Evolutionary conservation across 352 stramenopile genomes (phyloP).

Genomic region (Globisporangium spinosum): DNA sequence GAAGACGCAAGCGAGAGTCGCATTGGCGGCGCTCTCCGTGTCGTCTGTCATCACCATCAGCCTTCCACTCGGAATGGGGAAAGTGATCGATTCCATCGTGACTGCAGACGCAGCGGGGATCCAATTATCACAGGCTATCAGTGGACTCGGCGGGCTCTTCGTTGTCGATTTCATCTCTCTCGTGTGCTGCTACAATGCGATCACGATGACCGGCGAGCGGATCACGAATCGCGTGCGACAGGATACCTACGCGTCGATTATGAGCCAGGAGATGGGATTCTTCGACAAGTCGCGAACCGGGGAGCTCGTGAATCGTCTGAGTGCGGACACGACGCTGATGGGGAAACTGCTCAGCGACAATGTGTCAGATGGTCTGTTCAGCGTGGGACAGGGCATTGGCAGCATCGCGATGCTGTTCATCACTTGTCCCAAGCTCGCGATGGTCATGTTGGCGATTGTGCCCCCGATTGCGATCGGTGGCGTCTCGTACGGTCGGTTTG

Average conservation of each 20-base stretch:
- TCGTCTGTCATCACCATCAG: constrained; percentile 77
- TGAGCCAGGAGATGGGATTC: constrained; percentile 88
- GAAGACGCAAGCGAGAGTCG: constrained; percentile 45
- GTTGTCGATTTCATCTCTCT: constrained; percentile 64
- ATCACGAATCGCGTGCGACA: constrained; percentile 79
- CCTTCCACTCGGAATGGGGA: constrained; percentile 78
- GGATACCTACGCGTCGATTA: constrained; percentile 74
- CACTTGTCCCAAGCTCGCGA: constrained; percentile 87
- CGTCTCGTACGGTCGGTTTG: constrained; percentile 83
- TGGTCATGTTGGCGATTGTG: constrained; percentile 86
- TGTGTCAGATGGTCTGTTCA: constrained; percentile 71
- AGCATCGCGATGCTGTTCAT: constrained; percentile 90
- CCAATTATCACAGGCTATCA: constrained; percentile 46
- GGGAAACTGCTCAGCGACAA: constrained; percentile 93
- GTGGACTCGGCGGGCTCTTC: constrained; percentile 65
- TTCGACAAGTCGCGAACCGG: constrained; percentile 89
- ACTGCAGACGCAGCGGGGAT: constrained; percentile 29
- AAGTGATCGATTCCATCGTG: constrained; percentile 75
- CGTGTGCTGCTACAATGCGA: constrained; percentile 69
- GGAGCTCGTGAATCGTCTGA: constrained; percentile 90
- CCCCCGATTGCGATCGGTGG: constrained; percentile 88
- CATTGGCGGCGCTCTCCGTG: constrained; percentile 49
- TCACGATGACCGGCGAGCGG: constrained; percentile 85
- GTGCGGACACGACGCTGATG: constrained; percentile 89
- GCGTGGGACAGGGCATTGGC: constrained; percentile 73